Evolutionary conservation across 2,329 filamentous ascomycete species (phyloP).

Genomic region (Exserohilum rostratum): DNA sequence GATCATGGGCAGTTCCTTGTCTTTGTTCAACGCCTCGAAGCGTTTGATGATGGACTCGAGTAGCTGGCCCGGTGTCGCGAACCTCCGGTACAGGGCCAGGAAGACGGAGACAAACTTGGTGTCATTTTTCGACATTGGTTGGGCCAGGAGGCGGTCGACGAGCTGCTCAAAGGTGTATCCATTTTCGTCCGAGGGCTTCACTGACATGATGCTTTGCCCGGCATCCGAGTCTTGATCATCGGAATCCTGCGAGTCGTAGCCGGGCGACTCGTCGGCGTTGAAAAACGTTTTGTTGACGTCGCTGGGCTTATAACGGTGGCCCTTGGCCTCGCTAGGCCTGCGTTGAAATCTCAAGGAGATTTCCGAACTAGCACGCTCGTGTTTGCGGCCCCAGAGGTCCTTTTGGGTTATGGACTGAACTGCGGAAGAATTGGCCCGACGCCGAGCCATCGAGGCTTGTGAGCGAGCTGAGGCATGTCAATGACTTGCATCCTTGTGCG

Average conservation of each 20-base stretch:
- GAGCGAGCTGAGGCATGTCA: constrained; percentile 36
- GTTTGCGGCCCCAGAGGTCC: constrained; percentile 47
- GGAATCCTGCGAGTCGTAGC: constrained; percentile 68
- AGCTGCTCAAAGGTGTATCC: constrained; percentile 61
- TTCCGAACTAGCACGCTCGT: constrained; percentile 57
- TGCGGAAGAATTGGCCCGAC: constrained; percentile 54
- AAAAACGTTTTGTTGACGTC: constrained; percentile 64
- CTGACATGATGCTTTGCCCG: constrained; percentile 48
- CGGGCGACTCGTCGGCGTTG: constrained; percentile 73
- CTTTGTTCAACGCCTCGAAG: constrained; percentile 72
- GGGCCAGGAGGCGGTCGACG: constrained; percentile 83
- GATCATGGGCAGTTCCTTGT: constrained; percentile 71
- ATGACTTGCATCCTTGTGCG: constrained; percentile 14
- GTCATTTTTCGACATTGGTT: constrained; percentile 85
- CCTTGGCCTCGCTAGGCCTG: constrained; percentile 37
- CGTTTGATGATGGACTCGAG: constrained; percentile 78
- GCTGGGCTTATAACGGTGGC: constrained; percentile 45
- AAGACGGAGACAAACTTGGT: constrained; percentile 88
- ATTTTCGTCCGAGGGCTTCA: constrained; percentile 62
- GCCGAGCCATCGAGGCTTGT: constrained; percentile 48
- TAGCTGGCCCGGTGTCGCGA: constrained; percentile 79
- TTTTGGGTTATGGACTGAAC: constrained; percentile 50
- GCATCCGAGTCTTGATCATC: constrained; percentile 72
- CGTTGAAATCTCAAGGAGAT: constrained; percentile 47
- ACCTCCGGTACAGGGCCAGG: constrained; percentile 91